Evolutionary conservation across 2,329 filamentous ascomycete genomes (phyloP), one percentile per base, ranked within the genome.

Genomic region (Byssothecium circinans): DNA sequence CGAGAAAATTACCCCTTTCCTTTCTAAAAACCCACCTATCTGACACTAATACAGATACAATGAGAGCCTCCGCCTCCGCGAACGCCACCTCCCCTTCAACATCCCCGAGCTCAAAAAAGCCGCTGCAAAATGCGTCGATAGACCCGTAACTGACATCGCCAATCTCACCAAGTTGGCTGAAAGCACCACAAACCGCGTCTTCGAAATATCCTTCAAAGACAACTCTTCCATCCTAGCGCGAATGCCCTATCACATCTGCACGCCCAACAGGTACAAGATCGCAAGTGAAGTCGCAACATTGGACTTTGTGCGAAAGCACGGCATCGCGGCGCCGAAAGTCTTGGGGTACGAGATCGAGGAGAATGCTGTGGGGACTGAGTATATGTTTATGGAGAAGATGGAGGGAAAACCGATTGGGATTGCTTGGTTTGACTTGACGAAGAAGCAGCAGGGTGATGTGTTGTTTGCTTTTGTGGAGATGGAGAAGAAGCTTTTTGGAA

Each of bases 261-360:
- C 61, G 11, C 53, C 64, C 15, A 45, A 60, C 41, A 51, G 47
- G n/a, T 48, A 62, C 23, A 64, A 62, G 18, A 62, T 67, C 11
- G 68, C 67, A n/a, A 72, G 69, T 51, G 67, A 73, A 50, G 69
- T 71, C n/a, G 69, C 71, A 27, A 71, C 67, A 2, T 47, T 69
- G 48, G 60, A 58, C 18, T 62, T 66, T 52, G 45, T 68, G n/a
- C 68, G 62, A 8, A 34, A 40, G 3, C 51, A 60, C 41, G 60
- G 53, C 1, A 51, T 70, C 11, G 58, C 65, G 15, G 50, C 53
- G 29, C 66, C 63, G 14, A 54, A 49, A 27, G 37, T 68, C 18
- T 36, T 65, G 8, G 58, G 35, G 14, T 69, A 62, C 39, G 52
- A 52, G 1, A 25, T 50, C 4, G 43, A 49, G 14, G 50, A 51